Evolutionary conservation across 192 early-diverging fungal genomes (phyloP), one percentile per base, ranked within the genome.

Genomic region (Chytriomyces sp.): DNA sequence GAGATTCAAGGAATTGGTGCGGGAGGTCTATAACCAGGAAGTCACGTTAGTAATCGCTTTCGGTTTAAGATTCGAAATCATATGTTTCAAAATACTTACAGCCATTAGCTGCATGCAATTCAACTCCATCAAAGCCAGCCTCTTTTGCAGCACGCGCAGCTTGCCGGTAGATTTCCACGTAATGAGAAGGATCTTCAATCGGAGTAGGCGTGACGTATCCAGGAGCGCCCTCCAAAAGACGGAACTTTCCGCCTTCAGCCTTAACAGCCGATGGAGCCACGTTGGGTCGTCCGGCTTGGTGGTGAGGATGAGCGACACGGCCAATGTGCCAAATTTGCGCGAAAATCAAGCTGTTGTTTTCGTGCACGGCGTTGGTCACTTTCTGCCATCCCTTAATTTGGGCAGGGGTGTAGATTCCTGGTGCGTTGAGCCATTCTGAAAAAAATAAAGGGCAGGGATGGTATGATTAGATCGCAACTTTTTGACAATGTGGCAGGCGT

Each of bases 241-340:
- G 10, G 48, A 79, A 79, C 61, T 77, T 67, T 60, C 78, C 78
- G 2, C 78, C 78, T 28, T 74, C 75, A 44, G 78, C 78, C 20
- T 20, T 45, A 43, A 79, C 50, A 62, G 71, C 78, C 18, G 61
- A 66, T 20, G 78, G 78, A 9, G 35, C 72, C 13, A 79, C 71
- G 43, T 45, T 65, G 44, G 69, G 69, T 23, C 49, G 9, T 13
- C 69, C 69, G 2, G 61, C 72, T 44, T 79, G 71, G 0, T 64
- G 62, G 16, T 26, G 28, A 11, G 78, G 78, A 47, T 79, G 78
- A 3, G 69, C 68, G 64, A 79, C 78, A 46, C 78, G 80, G 23
- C 80, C 80, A 50, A 82, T 49, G 62, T 86, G 84, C 87, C 86
- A 88, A 1, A 88, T 49, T 66, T 88, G 87, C 2, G 46, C 45